Evolutionary conservation across 805 yeast species (phyloP).

Genomic region (Metschnikowia santaceciliae): DNA sequence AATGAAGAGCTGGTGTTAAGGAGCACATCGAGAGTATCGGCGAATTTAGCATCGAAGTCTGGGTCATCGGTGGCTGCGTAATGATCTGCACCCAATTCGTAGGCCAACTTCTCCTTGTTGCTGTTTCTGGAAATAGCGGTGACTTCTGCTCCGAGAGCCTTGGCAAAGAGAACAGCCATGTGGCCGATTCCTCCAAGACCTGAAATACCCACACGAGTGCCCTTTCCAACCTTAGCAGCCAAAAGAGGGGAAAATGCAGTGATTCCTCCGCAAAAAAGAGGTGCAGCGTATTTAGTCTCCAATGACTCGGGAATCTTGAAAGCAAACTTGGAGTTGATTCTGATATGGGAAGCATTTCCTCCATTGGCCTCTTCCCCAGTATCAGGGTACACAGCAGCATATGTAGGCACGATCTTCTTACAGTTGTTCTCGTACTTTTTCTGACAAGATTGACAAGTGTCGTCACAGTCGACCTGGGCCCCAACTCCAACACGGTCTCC

Average conservation of each 20-base stretch:
- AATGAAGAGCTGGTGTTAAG: conserved; percentile 12
- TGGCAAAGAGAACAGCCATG: conserved; percentile 54
- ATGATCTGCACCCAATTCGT: conserved; percentile 50
- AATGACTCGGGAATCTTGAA: conserved; percentile 12
- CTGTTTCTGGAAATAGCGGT: conserved; percentile 49
- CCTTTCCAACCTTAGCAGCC: conserved; percentile 10
- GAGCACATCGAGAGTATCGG: conserved; percentile 8
- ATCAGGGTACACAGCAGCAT: conserved; percentile 6
- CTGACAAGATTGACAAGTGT: conserved; percentile 6
- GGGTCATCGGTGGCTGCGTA: conserved; percentile 12
- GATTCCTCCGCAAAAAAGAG: conserved; percentile 17
- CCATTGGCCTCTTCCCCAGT: conserved; percentile 8
- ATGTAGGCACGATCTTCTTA: conserved; percentile 7
- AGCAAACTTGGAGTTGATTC: conserved; percentile 9
- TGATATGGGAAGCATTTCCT: conserved; percentile 9
- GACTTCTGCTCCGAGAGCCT: conserved; percentile 60
- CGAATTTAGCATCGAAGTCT: conserved; percentile 17
- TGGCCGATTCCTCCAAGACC: conserved; percentile 69
- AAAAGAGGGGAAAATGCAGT: conserved; percentile 14
- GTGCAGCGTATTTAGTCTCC: conserved; percentile 9
- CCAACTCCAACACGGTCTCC: conserved; percentile 83
- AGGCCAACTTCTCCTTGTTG: conserved; percentile 47
- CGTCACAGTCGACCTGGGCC: conserved; percentile 41
- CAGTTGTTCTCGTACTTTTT: conserved; percentile 7
- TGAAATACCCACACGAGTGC: conserved; percentile 49